phyloP scores from a whole-genome alignment of 225 moss, liverwort and hornwort genomes.

The Marchantia paleacea region DNA sequence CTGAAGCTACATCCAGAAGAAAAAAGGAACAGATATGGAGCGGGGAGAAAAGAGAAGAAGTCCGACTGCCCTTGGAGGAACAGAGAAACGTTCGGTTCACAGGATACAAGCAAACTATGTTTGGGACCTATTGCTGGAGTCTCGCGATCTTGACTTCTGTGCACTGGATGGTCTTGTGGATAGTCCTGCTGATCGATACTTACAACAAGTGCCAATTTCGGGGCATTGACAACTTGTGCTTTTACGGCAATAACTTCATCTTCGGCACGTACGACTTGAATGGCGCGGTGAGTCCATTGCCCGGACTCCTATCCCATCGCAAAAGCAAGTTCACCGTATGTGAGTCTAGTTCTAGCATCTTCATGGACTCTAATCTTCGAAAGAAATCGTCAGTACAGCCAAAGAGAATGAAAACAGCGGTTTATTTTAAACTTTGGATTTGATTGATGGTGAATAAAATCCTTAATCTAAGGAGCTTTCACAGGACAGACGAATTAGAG shows the following conservation, averaged over 20 bases:
- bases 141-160: slow-evolving; percentile 51
- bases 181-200: slow-evolving; percentile 53
- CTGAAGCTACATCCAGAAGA: not conserved
- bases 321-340: too few species aligned
- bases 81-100: slow-evolving; percentile 46
- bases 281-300: slow-evolving; percentile 46
- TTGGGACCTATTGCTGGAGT: slow-evolving; percentile 58
- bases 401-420: too few species aligned
- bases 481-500: too few species aligned
- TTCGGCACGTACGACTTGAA: slow-evolving; percentile 60
- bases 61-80: slow-evolving; percentile 41
- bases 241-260: slow-evolving; percentile 62
- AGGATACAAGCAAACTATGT: slow-evolving; percentile 43
- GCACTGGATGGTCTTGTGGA: slow-evolving; percentile 50
- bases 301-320: too few species aligned
- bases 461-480: too few species aligned
- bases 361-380: too few species aligned
- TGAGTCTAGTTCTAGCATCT: too few species aligned
- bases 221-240: slow-evolving; percentile 65
- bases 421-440: too few species aligned
- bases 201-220: slow-evolving; percentile 56
- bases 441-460: too few species aligned
- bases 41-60: slow-evolving; percentile 17
- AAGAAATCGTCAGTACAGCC: too few species aligned
- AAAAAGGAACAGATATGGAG: not conserved